Evolutionary conservation across 2,329 filamentous ascomycete species (phyloP), one percentile per base, ranked within the genome.

Genomic region (Fusarium aywerte): DNA sequence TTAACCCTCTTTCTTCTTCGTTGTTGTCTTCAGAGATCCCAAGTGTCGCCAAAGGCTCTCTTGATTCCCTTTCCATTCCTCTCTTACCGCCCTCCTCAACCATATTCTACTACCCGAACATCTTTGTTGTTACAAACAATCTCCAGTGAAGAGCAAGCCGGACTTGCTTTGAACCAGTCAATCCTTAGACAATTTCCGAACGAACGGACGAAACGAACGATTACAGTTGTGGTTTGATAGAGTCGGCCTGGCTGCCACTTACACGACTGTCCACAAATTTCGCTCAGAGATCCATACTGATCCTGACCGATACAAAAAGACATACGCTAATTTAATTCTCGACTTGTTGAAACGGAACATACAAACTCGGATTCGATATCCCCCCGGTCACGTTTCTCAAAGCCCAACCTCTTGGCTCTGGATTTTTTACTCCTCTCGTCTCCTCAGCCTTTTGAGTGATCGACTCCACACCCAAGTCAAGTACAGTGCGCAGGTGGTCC

Each of bases 151-250:
- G 78, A 77, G 83, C 84, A 87, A 87, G 85, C 85, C 76, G 85
- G 85, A 80, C 85, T 88, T 87, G 85, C 84, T 84, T 79, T 75
- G 76, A 83, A 80, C 80, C 79, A 80, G 79, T 81, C 83, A 81
- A 79, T 85, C 82, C 79, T 81, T 74, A 58, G 60, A 52, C 62
- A 70, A 74, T 70, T 63, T 72, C 43, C 54, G 53, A 68, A 58
- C 62, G 49, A 52, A 65, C 47, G 53, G 54, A 67, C 49, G 45
- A 63, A 57, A 65, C 52, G 32, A 49, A 49, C 45, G 23, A 27
- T 25, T 33, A 49, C 45, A 49, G 27, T 54, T 67, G 69, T 70
- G 61, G 73, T 75, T 75, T 75, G 72, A 75, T 69, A 74, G 23
- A 71, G 61, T 68, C 64, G 52, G 64, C 62, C 63, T 66, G 64